phyloP scores from a whole-genome alignment of 1,284 basidiomycete genomes.

The Sanguinoderma infundibulare region DNA sequence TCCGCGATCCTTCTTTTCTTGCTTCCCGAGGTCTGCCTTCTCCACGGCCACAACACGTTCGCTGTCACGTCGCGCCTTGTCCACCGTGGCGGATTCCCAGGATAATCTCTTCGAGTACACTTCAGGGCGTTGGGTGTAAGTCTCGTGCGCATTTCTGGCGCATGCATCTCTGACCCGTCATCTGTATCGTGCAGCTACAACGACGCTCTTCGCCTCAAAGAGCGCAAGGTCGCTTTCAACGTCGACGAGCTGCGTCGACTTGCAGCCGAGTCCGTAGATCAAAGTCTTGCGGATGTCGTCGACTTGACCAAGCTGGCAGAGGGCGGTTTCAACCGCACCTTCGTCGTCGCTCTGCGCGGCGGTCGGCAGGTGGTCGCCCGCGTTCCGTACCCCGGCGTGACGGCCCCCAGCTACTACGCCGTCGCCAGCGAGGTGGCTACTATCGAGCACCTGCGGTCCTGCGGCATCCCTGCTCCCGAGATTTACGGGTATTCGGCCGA shows the following conservation, averaged over 20 bases:
- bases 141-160: conserved; percentile 32
- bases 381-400: conserved; percentile 51
- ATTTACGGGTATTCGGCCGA: conserved; percentile 54
- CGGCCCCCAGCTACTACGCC: conserved; percentile 47
- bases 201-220: conserved; percentile 47
- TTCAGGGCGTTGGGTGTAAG: conserved; percentile 49
- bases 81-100: conserved; percentile 33
- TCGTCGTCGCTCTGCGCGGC: conserved; percentile 49
- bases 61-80: conserved; percentile 41
- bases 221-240: conserved; percentile 47
- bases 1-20: not conserved
- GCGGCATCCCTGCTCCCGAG: conserved; percentile 50
- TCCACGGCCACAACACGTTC: conserved; percentile 13
- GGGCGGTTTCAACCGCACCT: conserved; percentile 49
- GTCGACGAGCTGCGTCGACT: conserved; percentile 47
- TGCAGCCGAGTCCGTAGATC: conserved; percentile 49
- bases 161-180: conserved; percentile 34
- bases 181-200: conserved; percentile 42
- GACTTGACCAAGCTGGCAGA: conserved; percentile 46
- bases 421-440: conserved; percentile 59
- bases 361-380: conserved; percentile 51
- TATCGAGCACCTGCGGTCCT: conserved; percentile 49
- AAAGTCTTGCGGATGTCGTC: conserved; percentile 39
- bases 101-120: conserved; percentile 47
- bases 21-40: not conserved